Evolutionary conservation across 441 rosid species (phyloP).

Genomic region (Adansonia gregorii): DNA sequence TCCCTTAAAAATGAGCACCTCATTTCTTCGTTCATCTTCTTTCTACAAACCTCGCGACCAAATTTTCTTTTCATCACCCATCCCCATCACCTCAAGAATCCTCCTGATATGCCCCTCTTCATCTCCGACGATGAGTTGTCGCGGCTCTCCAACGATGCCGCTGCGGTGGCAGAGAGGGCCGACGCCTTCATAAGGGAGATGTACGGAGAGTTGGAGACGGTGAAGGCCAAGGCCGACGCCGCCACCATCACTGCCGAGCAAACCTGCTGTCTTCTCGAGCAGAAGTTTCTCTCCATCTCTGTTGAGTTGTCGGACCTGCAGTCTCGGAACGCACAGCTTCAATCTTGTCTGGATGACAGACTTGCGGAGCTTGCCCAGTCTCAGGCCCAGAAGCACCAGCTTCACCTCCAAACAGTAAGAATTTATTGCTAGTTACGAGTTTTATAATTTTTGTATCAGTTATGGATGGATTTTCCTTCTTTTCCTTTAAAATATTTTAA

Average conservation of each 20-base stretch:
- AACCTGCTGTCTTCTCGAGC: slow-evolving; percentile 91
- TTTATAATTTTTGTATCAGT: background rate
- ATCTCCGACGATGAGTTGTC: slow-evolving; percentile 87
- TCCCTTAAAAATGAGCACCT: background rate
- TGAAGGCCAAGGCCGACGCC: slow-evolving; percentile 84
- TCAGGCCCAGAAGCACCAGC: slow-evolving; percentile 84
- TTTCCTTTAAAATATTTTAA: background rate
- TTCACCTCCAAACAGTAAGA: slow-evolving; percentile 68
- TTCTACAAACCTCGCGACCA: background rate
- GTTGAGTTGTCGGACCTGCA: slow-evolving; percentile 67
- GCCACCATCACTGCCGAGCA: slow-evolving; percentile 93
- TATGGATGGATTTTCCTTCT: background rate
- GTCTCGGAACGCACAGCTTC: slow-evolving; percentile 66
- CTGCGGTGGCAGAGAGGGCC: slow-evolving; percentile 73
- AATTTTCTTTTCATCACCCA: background rate
- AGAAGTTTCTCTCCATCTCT: slow-evolving; percentile 80
- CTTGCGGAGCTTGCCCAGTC: slow-evolving; percentile 70
- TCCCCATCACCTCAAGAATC: background rate
- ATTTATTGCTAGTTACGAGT: slow-evolving; percentile 8
- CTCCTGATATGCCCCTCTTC: slow-evolving; percentile 65
- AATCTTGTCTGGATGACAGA: slow-evolving; percentile 69
- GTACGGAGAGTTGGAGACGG: slow-evolving; percentile 67
- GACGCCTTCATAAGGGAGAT: slow-evolving; percentile 69
- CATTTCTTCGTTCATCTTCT: background rate
- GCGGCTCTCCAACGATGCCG: slow-evolving; percentile 61